Base-by-base conservation (phyloP, 257 asterid species). In the Gentiana straminea region DNA sequence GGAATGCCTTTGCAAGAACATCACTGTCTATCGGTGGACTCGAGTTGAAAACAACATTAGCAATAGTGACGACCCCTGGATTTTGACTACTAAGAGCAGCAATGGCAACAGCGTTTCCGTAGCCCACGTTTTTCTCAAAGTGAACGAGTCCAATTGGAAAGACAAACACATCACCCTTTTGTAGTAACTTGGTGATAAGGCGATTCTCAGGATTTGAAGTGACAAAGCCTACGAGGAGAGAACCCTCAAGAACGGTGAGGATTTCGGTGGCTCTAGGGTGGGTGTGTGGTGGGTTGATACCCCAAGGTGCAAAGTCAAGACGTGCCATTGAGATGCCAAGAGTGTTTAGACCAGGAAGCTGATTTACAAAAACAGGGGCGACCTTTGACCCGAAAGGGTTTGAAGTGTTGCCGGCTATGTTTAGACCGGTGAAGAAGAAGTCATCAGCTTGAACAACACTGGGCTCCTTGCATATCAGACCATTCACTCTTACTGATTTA, bases 401-500 rank as follows among this genome's bases (percentile, higher is more conserved):
- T 5, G 64, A 13, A 1, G 75, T 73, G 58, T 77, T 64, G 12
- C 74, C 72, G 3, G 70, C 53, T 5, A 61, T 10, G 39, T 67
- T 57, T 15, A 77, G 60, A n/a, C 79, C 79, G 44, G 66, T 59
- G 59, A 64, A 70, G 75, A 55, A 43, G 70, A 67, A 60, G 33
- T 60, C 72, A 10, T 60, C 62, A 6, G 45, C 72, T 4, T 10
- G 1, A 33, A 34, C 72, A 11, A 46, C 13, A 8, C n/a, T 33
- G 33, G 66, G 64, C 35, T 63, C 47, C 52, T 69, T 72, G 68
- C 78, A 71, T 12, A 59, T 55, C 11, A 60, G 4, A 5, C 68
- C 71, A 37, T 69, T 56, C 10, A 58, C 62, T 37, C 44, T 64
- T 34, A 57, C 74, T n/a, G n/a, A n/a, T n/a, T n/a, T n/a, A n/a